Conservation (phyloP, 495 filamentous ascomycete genomes). For the Penicillium alfredii region DNA sequence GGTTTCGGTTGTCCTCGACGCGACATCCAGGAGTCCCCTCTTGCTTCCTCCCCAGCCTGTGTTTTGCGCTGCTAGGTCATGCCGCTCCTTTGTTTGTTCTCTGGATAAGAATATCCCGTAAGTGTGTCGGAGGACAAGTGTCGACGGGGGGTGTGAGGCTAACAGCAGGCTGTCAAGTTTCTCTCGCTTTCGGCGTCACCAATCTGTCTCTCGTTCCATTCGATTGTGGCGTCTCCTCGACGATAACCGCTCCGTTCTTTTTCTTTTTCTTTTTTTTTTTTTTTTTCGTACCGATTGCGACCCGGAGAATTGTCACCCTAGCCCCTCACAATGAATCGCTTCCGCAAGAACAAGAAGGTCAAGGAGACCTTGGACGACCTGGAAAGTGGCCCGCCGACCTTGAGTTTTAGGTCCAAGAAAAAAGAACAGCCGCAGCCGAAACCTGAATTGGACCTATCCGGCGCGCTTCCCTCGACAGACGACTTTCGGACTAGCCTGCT, state of each 20-base stretch:
- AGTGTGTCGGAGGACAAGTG: no score
- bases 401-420: slow-evolving; percentile 45
- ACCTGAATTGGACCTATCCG: slow-evolving; percentile 63
- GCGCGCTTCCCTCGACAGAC: slow-evolving; percentile 72
- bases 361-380: slow-evolving; percentile 25
- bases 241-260: no score
- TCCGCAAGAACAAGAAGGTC: slow-evolving; percentile 60
- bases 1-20: no score
- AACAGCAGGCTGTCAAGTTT: no score
- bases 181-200: no score
- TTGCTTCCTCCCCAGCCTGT: slow-evolving; percentile 4
- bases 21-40: slow-evolving; percentile 6
- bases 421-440: slow-evolving; percentile 53
- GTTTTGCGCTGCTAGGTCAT: slow-evolving; percentile 16
- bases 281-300: not conserved
- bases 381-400: slow-evolving; percentile 14
- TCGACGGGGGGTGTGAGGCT: no score
- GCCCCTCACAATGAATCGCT: slow-evolving; percentile 59
- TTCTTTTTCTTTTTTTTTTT: no score
- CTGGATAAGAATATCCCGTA: slow-evolving; percentile 15
- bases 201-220: no score
- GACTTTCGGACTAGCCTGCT: slow-evolving; percentile 95
- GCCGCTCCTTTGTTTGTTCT: slow-evolving; percentile 18
- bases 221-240: no score
- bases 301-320: not conserved